Evolutionary conservation across 352 stramenopile species (phyloP).

Genomic region (Phytophthora fragariae): DNA sequence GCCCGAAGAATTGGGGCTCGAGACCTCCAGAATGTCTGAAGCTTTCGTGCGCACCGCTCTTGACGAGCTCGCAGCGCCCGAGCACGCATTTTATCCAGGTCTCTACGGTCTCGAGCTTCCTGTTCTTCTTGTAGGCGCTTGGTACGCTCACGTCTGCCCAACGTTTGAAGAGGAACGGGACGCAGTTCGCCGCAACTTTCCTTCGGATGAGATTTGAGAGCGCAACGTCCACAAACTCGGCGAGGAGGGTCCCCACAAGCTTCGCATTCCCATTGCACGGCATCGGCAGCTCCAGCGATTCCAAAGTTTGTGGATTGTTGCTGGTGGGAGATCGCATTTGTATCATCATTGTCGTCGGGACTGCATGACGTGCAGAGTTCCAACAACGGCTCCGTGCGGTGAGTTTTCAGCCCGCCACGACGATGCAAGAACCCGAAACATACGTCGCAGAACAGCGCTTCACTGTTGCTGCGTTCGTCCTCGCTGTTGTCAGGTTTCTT

Average conservation of each 20-base stretch:
- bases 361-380: constrained; percentile 57
- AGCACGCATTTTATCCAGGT: constrained; percentile 54
- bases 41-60: constrained; percentile 39
- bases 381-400: constrained; percentile 49
- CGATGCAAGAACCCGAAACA: constrained; percentile 69
- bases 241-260: constrained; percentile 29
- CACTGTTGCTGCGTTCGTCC: constrained; percentile 18
- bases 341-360: constrained; percentile 24
- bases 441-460: constrained; percentile 67
- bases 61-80: constrained; percentile 34
- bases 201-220: constrained; percentile 43
- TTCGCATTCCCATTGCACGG: constrained; percentile 62
- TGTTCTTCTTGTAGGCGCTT: constrained; percentile 45
- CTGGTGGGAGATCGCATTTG: constrained; percentile 5
- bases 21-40: constrained; percentile 67
- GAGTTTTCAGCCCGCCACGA: constrained; percentile 49
- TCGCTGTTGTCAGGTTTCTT: constrained; percentile 1
- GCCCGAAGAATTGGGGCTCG: constrained; percentile 47
- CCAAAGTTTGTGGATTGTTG: background rate
- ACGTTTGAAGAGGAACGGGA: constrained; percentile 45
- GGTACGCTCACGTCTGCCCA: constrained; percentile 46
- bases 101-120: constrained; percentile 52
- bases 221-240: constrained; percentile 59
- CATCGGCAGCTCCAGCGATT: constrained; percentile 17
- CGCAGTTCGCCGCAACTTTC: constrained; percentile 57